Base-by-base conservation (phyloP, 2,329 filamentous ascomycete genomes). In the Penicillium griseofulvum region DNA sequence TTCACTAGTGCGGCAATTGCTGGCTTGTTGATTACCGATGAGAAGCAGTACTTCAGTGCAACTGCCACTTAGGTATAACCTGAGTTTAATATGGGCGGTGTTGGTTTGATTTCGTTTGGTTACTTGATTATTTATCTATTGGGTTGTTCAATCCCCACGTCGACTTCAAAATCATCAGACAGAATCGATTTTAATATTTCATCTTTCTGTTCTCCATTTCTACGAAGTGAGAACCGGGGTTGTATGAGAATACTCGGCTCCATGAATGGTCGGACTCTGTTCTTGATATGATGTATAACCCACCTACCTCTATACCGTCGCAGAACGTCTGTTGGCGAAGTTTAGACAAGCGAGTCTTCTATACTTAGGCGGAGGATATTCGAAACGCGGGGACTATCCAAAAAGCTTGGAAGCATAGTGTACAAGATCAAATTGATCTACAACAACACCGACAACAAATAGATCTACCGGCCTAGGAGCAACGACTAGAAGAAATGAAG, bases 1-100 rank as follows among this genome's bases (percentile, higher is more conserved):
- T 77, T 96, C 64, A 91, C 86, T 3, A 90, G 86, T 64, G 91
- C 91, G 16, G 84, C 82, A 51, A 85, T 93, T 66, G 90, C 90
- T 1, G 89, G 90, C 39, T 81, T 96, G 72, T 79, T 96, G 56
- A 82, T 90, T 43, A 85, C 83, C 19, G 74, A 83, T 59, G 73
- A 81, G 65, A 63, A 61, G 43, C 59, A 67, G 60, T 70, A 64
- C 48, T 55, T 65, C 33, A 17, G 41, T 19, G 17, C 28, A 16
- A n/a, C 33, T 2, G 2, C 42, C 5, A 11, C 17, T 10, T 44
- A 44, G 17, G 12, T 17, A 52, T 36, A 33, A 19, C 29, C 11
- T 43, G 28, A 41, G 16, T 31, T 1, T 36, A 26, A 31, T 37
- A 14, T 38, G 17, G 12, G 12, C 1, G 42, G 17, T 7, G 37